Evolutionary conservation across 2,329 filamentous ascomycete species (phyloP), one percentile per base, ranked within the genome.

Genomic region (Cordyceps farinosa): DNA sequence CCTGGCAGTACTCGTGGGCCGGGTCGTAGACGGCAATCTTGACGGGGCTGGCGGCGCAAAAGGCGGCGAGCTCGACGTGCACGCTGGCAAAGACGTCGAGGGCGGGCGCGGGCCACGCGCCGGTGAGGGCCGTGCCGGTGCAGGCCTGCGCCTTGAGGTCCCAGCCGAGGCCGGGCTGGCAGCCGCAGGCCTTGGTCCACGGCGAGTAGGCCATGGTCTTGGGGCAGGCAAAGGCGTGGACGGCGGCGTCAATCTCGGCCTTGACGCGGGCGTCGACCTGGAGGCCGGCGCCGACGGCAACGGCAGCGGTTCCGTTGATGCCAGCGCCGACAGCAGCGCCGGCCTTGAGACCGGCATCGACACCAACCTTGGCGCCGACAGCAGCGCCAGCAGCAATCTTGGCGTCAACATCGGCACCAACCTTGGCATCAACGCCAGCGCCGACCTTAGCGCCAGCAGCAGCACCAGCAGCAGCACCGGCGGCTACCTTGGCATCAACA

Each of bases 121-220:
- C 74, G 2, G 38, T 65, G 47, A 71, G 64, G 53, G 61, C 51
- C 22, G 60, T 59, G 53, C 75, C 75, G 30, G 65, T 48, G 64
- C 75, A 77, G 50, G 40, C 32, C 61, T 65, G 67, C 57, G 65
- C 59, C 51, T 68, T 63, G 51, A 73, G 65, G 50, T 81, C 76
- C 65, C 75, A 75, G 61, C 73, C 70, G 70, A 77, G 73, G 63
- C 78, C 79, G 15, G 77, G 74, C 15, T 74, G 65, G 64, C 80
- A 80, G 17, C 79, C 70, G 70, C 81, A 82, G 38, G 79, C 62
- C 67, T 72, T 73, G 64, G 71, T 72, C 75, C 75, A 77, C 64
- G 72, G 70, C 69, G 71, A 73, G 72, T 77, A 77, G 67, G 57
- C 65, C 75, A 77, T 76, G 67, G 65, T 64, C 13, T 60, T 63